Base-by-base conservation (phyloP, 345 rosid species). In the Eucalyptus decipiens region DNA sequence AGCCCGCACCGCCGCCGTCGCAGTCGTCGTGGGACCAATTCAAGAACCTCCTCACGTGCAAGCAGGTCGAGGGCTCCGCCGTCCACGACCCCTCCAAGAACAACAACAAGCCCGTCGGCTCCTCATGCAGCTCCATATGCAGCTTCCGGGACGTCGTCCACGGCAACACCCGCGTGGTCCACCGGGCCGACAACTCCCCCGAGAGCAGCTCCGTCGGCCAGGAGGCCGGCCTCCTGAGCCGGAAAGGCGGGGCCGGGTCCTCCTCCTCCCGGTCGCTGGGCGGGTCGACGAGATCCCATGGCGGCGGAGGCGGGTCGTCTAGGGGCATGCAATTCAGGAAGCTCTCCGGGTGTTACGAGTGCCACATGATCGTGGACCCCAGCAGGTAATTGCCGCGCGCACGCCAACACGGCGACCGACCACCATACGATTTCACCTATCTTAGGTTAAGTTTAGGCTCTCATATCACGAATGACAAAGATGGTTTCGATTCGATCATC, bases 341-440 rank as follows among this genome's bases (percentile, higher is more conserved):
- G 91, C 98, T 98, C 91, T 98, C 99, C 56, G 97, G 99, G 69
- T 98, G 99, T 83, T 97, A 98, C 60, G 99, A 98, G 89, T 98
- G 99, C 90, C 99, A 92, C 93, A 95, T 94, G 94, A 95, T 97
- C 91, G 96, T 97, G 89, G 99, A 98, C 93, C 98, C 99, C 42
- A 93, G 96, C 97, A 95, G 99, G 99, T 98, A 86, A 17, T 67
- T 50, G 67, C 24, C 34, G 30, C 14, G 47, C 28, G 85, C 85
- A 23, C 47, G 85, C 85, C 4, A 37, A 40, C 85, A 2, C 13
- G 85, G 81, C 14, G 83, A 40, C 47, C 85, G 4, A 76, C 30
- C 85, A 40, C 85, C 47, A 11, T 40, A 2, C 47, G 23, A 76
- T 76, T 23, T 40, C 85, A 43, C 85, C 16, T 3, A 76, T 76